Conservation (phyloP, 768 basidiomycete genomes). For the Plicaturopsis crispa region DNA sequence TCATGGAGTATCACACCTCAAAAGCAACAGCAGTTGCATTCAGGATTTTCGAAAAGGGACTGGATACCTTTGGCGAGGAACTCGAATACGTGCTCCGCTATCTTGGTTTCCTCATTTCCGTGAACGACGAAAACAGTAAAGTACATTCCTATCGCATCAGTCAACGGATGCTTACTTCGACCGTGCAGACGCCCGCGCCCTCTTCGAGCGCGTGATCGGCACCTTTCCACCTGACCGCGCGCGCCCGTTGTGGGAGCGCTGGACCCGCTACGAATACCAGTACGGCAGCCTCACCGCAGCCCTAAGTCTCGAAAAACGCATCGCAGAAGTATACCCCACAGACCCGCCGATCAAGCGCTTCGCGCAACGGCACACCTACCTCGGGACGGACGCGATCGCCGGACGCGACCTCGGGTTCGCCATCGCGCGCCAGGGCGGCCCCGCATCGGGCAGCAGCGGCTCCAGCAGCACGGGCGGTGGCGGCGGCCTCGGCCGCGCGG, state of each 20-base stretch:
- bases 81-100: slow-evolving; percentile 84
- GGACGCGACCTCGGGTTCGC: slow-evolving; percentile 83
- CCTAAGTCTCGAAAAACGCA: slow-evolving; percentile 83
- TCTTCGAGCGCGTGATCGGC: slow-evolving; percentile 85
- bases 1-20: slow-evolving; percentile 93
- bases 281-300: slow-evolving; percentile 88
- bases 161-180: slow-evolving; percentile 7
- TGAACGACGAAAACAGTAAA: slow-evolving; percentile 95
- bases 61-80: slow-evolving; percentile 77
- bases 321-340: slow-evolving; percentile 80
- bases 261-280: slow-evolving; percentile 93
- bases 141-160: slow-evolving; percentile 9
- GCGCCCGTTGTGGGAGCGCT: slow-evolving; percentile 88
- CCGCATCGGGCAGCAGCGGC: slow-evolving; percentile 22
- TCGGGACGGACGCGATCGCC: slow-evolving; percentile 83
- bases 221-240: slow-evolving; percentile 75
- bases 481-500: slow-evolving; percentile 2
- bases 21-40: slow-evolving; percentile 71
- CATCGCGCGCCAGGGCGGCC: slow-evolving; percentile 27
- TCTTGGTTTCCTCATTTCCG: slow-evolving; percentile 85
- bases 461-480: slow-evolving; percentile 13
- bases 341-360: slow-evolving; percentile 89
- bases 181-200: slow-evolving; percentile 78
- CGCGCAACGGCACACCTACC: slow-evolving; percentile 71
- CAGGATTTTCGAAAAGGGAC: slow-evolving; percentile 89